Conservation (phyloP, 1,139 yeast species). For the Saccharomycopsis crataegensis region DNA sequence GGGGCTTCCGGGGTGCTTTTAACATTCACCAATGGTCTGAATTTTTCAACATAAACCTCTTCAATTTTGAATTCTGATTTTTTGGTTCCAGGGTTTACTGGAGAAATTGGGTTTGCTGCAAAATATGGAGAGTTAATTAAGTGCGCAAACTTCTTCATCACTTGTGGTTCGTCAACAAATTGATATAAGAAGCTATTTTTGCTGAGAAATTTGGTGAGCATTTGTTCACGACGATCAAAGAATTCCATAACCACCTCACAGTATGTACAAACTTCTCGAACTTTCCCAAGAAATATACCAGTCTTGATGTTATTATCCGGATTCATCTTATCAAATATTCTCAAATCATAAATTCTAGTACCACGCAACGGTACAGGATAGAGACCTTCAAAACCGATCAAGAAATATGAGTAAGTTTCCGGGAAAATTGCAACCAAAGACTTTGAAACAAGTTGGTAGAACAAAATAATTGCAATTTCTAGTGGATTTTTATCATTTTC, state of each 20-base stretch:
- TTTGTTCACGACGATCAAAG: conserved; percentile 10
- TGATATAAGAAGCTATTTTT: conserved; percentile 9
- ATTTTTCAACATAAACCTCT: too few relatives aligned
- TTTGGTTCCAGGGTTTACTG: too few relatives aligned
- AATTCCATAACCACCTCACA: conserved; percentile 4
- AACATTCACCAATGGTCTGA: too few relatives aligned
- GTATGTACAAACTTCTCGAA: not conserved
- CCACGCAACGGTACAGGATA: conserved; percentile 8
- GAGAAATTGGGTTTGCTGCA: too few relatives aligned
- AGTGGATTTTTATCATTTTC: conserved; percentile 1
- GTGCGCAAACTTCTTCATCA: too few relatives aligned
- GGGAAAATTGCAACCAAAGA: conserved; percentile 10
- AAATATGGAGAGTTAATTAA: too few relatives aligned
- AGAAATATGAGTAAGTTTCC: not conserved
- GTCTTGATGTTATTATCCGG: not conserved
- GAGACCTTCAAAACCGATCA: conserved; percentile 10
- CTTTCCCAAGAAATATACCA: not conserved
- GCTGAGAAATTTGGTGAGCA: not conserved
- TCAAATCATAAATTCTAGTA: conserved; percentile 4
- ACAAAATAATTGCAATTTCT: conserved; percentile 4
- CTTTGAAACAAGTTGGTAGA: conserved; percentile 6
- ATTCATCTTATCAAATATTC: not conserved
- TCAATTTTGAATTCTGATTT: too few relatives aligned
- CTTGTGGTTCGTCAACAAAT: not conserved
- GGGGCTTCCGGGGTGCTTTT: too few relatives aligned